phyloP scores from a whole-genome alignment of 108 stramenopile species.

The Cyclotella choctawhatcheeana region DNA sequence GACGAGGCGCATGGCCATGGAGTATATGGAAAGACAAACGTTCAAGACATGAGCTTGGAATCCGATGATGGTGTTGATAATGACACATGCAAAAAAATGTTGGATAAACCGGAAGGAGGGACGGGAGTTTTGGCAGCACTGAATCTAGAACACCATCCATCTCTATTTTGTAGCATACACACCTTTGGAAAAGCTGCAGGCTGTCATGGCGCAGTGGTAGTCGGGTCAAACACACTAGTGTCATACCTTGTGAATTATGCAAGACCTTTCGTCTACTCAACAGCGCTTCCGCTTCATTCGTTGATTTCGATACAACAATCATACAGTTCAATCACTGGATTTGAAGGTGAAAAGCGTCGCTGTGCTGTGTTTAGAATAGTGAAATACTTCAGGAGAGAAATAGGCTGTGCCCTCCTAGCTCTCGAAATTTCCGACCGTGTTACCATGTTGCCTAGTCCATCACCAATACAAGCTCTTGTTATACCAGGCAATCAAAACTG shows the following conservation, averaged over 20 bases:
- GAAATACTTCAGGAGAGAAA: conserved; percentile 42
- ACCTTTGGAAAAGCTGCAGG: conserved; percentile 99
- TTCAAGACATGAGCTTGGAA: conserved; percentile 38
- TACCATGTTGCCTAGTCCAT: conserved; percentile 58
- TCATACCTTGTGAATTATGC: conserved; percentile 94
- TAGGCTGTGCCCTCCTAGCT: conserved; percentile 27
- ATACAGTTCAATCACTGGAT: conserved; percentile 76
- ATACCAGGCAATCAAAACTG: conserved; percentile 86
- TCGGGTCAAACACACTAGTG: conserved; percentile 62
- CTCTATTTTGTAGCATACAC: conserved; percentile 83
- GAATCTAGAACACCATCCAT: conserved; percentile 79
- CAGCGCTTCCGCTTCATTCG: conserved; percentile 85
- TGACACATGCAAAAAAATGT: background rate
- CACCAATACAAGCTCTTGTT: conserved; percentile 95
- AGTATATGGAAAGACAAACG: conserved; percentile 68
- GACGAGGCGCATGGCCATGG: conserved; percentile 94
- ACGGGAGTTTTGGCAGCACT: conserved; percentile 79
- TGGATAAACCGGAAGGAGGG: conserved; percentile 43
- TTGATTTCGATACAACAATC: conserved; percentile 80
- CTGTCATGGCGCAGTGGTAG: conserved; percentile 93
- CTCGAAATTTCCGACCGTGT: conserved; percentile 19
- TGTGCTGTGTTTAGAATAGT: conserved; percentile 47
- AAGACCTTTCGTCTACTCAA: conserved; percentile 96
- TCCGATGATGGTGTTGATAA: background rate
- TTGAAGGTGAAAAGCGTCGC: conserved; percentile 59